Conservation (phyloP, 805 yeast species). For the Wickerhamiella hasegawae region DNA sequence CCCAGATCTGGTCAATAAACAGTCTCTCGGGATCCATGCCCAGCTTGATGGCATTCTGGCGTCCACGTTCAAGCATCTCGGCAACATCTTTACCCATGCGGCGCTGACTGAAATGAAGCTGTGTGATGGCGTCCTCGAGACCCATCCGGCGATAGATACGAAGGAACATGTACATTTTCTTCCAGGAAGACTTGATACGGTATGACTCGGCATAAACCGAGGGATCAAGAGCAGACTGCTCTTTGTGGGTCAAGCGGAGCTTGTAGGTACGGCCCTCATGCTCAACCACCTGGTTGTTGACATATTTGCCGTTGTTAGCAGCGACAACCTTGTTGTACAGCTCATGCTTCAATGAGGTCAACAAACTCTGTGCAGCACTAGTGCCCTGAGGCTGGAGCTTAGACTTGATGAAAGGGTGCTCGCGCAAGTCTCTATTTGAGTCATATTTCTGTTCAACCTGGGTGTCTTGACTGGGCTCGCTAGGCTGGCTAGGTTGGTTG, state of each 20-base stretch:
- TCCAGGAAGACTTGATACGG: slow-evolving; percentile 75
- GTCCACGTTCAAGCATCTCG: slow-evolving; percentile 54
- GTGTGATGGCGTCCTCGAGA: slow-evolving; percentile 71
- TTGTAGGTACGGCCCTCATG: slow-evolving; percentile 33
- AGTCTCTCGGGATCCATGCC: slow-evolving; percentile 44
- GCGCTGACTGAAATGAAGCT: slow-evolving; percentile 75
- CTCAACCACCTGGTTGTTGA: slow-evolving; percentile 38
- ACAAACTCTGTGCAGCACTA: slow-evolving; percentile 36
- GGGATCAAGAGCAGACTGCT: slow-evolving; percentile 73
- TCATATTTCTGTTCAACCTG: slow-evolving; percentile 4
- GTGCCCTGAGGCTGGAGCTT: slow-evolving; percentile 32
- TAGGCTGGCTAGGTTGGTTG: too few relatives aligned
- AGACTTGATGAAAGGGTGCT: slow-evolving; percentile 11
- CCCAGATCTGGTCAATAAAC: slow-evolving; percentile 73
- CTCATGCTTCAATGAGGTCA: slow-evolving; percentile 56
- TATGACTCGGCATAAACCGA: slow-evolving; percentile 66
- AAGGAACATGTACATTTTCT: slow-evolving; percentile 68
- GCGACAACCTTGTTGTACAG: slow-evolving; percentile 47
- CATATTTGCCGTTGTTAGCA: slow-evolving; percentile 51
- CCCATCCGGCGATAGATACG: slow-evolving; percentile 60
- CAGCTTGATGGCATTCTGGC: slow-evolving; percentile 47
- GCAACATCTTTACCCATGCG: slow-evolving; percentile 67
- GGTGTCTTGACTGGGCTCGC: too few relatives aligned
- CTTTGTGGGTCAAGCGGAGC: slow-evolving; percentile 42
- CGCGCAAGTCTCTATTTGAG: slow-evolving; percentile 12